Evolutionary conservation across 148 eudicot genomes (phyloP).

Genomic region (Salicornia ramosissima): DNA sequence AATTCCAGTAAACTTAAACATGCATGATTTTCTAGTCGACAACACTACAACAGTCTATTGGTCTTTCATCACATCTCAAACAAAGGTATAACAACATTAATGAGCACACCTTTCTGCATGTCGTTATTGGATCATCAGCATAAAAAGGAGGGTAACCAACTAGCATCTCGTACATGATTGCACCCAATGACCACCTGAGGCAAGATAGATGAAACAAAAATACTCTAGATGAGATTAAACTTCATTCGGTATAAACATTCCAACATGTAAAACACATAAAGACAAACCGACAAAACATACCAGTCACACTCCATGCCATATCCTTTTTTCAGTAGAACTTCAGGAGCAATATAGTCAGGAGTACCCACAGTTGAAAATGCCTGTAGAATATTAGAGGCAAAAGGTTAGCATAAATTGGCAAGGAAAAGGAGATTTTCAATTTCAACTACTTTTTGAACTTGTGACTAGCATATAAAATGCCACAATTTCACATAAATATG

Average conservation of each 20-base stretch:
- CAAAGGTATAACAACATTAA: too few relatives aligned
- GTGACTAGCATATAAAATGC: conserved; percentile 2
- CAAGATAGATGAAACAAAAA: conserved; percentile 2
- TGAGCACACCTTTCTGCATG: conserved; percentile 81
- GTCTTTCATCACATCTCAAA: conserved; percentile 8
- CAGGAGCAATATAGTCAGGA: conserved; percentile 98
- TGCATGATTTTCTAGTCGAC: not conserved
- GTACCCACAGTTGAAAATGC: conserved; percentile 99
- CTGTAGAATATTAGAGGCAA: conserved; percentile 36
- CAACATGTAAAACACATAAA: not conserved
- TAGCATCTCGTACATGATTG: conserved; percentile 97
- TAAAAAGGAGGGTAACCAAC: conserved; percentile 98
- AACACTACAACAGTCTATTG: not conserved
- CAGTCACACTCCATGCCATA: conserved; percentile 99
- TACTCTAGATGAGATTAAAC: not conserved
- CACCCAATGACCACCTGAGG: conserved; percentile 97
- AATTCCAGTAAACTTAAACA: not conserved
- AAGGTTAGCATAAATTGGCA: conserved; percentile 24
- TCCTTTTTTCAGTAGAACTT: conserved; percentile 87
- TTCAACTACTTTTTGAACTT: conserved; percentile 1
- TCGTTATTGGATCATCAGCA: conserved; percentile 88
- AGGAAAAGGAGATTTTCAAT: conserved; percentile 3
- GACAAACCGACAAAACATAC: conserved; percentile 36
- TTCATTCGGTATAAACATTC: not conserved
- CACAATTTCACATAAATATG: too few relatives aligned